These are phyloP conservation scores for Tulasnella sp. DNA, from an alignment of 768 basidiomycete genomes.

Conservation along the genomic window DNA sequence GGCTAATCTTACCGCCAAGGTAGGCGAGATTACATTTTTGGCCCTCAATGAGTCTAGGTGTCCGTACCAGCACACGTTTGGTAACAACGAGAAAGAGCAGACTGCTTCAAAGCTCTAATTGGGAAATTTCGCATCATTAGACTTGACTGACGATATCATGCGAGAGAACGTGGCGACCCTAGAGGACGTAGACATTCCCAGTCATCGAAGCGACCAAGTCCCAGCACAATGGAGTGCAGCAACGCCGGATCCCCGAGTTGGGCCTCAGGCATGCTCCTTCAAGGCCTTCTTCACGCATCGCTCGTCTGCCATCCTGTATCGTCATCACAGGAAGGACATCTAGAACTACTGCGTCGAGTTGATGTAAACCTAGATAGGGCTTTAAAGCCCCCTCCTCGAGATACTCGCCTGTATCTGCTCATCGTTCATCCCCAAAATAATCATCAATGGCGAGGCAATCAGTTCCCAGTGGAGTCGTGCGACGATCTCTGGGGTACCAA, in stretches of 20 bases:
- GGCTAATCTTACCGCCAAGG: no score
- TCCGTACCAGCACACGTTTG: not conserved
- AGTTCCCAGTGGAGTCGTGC: not conserved
- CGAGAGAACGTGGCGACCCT: not conserved
- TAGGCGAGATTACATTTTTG: not conserved
- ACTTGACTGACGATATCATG: slow-evolving; percentile 3
- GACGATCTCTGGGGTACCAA: not conserved
- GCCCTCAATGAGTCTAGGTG: not conserved
- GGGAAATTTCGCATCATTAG: slow-evolving; percentile 8
- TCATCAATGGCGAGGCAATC: not conserved
- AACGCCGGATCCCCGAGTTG: not conserved
- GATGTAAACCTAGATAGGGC: not conserved
- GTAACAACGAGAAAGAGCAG: not conserved
- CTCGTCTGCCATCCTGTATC: not conserved
- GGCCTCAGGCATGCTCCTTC: slow-evolving; percentile 1
- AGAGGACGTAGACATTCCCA: not conserved
- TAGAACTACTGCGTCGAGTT: not conserved
- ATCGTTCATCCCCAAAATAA: not conserved
- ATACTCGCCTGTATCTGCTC: not conserved
- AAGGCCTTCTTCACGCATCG: not conserved
- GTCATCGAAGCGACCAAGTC: not conserved
- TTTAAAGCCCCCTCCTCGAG: not conserved
- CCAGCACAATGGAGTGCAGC: not conserved
- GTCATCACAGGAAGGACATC: not conserved
- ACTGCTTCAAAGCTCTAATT: not conserved